These are phyloP conservation scores for Rhizophora apiculata DNA, from an alignment of 345 rosid species.

Conservation along the genomic window DNA sequence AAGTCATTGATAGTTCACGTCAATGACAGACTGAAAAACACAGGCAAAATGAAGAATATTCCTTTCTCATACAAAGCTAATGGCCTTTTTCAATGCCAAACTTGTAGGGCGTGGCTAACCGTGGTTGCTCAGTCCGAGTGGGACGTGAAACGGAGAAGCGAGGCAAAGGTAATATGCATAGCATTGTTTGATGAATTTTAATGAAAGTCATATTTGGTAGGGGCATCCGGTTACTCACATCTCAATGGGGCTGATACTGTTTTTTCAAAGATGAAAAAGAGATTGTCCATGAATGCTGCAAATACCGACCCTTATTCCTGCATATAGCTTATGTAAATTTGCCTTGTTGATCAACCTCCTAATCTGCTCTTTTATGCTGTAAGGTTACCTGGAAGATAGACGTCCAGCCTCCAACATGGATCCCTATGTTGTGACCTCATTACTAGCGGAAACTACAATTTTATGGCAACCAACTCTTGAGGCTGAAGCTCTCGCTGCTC, in stretches of 20 bases:
- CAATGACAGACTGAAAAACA: neutral
- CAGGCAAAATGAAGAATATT: neutral
- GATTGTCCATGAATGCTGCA: too few relatives aligned
- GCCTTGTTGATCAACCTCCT: constrained; percentile 17
- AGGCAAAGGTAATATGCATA: constrained; percentile 66
- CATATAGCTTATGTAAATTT: too few relatives aligned
- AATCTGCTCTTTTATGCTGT: constrained; percentile 1
- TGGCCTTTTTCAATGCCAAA: constrained; percentile 2
- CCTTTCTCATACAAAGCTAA: neutral
- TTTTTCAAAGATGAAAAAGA: too few relatives aligned
- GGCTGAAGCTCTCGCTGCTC: constrained; percentile 83
- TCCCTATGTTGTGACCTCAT: constrained; percentile 67
- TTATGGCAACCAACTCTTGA: constrained; percentile 79
- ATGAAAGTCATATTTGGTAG: too few relatives aligned
- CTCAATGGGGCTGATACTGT: too few relatives aligned
- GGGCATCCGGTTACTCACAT: too few relatives aligned
- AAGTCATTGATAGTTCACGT: neutral
- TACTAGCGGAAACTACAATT: constrained; percentile 73
- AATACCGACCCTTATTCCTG: too few relatives aligned
- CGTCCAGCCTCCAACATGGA: constrained; percentile 98
- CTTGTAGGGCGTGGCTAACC: constrained; percentile 89
- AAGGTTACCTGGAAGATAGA: constrained; percentile 87
- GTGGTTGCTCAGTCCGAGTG: constrained; percentile 94
- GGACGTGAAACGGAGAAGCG: constrained; percentile 92
- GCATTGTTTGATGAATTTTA: neutral